Conservation (phyloP, 2,329 filamentous ascomycete genomes). For the Onygenales sp. region DNA sequence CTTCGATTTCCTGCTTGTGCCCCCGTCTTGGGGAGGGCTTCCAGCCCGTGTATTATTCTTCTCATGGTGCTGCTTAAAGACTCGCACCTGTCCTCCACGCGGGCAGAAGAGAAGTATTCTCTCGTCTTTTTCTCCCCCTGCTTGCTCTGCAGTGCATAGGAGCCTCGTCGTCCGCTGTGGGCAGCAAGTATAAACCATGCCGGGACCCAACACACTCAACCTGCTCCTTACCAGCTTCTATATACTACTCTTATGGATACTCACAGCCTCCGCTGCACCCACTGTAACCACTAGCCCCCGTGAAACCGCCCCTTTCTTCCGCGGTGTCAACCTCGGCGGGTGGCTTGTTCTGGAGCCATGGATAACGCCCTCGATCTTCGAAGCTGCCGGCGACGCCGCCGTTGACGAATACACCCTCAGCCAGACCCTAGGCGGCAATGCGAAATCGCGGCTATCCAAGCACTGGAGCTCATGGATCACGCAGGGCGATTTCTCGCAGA, state of each 20-base stretch:
- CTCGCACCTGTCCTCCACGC: too few species aligned
- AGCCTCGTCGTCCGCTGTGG: neutral
- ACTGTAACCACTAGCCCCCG: neutral
- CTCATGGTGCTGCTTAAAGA: too few species aligned
- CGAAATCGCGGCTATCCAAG: conserved; percentile 36
- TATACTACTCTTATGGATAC: neutral
- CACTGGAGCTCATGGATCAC: conserved; percentile 55
- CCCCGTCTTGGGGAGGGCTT: too few species aligned
- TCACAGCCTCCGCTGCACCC: neutral
- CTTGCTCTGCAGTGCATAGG: neutral
- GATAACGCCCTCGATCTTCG: conserved; percentile 55
- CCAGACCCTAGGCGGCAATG: conserved; percentile 40
- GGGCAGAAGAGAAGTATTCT: too few species aligned
- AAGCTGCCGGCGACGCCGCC: conserved; percentile 37
- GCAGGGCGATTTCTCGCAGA: conserved; percentile 45
- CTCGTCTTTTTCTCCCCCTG: neutral
- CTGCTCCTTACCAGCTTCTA: neutral
- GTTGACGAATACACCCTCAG: conserved; percentile 51
- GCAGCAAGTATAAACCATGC: neutral
- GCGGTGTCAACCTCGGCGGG: conserved; percentile 57
- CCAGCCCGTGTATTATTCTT: too few species aligned
- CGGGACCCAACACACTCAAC: neutral
- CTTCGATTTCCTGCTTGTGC: too few species aligned
- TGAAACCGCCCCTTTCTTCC: conserved; percentile 26
- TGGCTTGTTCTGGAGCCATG: conserved; percentile 57